Evolutionary conservation across 257 asterid genomes (phyloP), one percentile per base, ranked within the genome.

Genomic region (Rhazya stricta): DNA sequence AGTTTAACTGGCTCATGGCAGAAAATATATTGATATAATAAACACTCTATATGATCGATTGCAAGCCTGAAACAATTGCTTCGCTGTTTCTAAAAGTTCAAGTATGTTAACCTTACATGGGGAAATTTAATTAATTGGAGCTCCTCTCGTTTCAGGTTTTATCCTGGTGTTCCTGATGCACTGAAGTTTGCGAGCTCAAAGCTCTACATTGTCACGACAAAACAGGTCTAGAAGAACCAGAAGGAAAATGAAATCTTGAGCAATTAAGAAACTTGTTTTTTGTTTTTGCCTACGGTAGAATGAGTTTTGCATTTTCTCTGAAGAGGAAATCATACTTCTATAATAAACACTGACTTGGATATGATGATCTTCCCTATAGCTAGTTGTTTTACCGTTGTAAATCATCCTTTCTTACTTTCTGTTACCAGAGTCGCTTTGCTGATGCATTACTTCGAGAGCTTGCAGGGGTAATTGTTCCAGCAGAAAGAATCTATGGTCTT

Each of bases 121-220:
- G 62, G 37, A 29, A 61, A 43, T 50, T 42, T 75, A n/a, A 54
- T 69, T 66, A 79, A 79, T 75, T 1, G 25, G 30, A 43, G 32
- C 68, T 77, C 72, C 79, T 73, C 74, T 57, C 32, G 32, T 76
- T 77, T 85, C 91, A 94, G 98, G 82, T 87, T 91, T 65, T 94
- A 94, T 88, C 98, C 97, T 21, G 97, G 97, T 50, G 96, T 94
- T 69, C 79, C 97, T 6, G 98, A 94, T 81, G 98, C 98, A 56
- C 84, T 94, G 79, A 92, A 92, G 82, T 94, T 94, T 71, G 90
- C 99, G 42, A 94, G 94, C 87, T 90, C 99, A 66, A 86, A 88
- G 94, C 78, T 94, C 75, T 92, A 92, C 67, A 89, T 92, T 67
- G 97, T 94, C 85, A 94, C 99, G 0, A 94, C 96, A 13, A 94